phyloP scores from a whole-genome alignment of 1,284 basidiomycete species.

The Rhodofomes roseus region DNA sequence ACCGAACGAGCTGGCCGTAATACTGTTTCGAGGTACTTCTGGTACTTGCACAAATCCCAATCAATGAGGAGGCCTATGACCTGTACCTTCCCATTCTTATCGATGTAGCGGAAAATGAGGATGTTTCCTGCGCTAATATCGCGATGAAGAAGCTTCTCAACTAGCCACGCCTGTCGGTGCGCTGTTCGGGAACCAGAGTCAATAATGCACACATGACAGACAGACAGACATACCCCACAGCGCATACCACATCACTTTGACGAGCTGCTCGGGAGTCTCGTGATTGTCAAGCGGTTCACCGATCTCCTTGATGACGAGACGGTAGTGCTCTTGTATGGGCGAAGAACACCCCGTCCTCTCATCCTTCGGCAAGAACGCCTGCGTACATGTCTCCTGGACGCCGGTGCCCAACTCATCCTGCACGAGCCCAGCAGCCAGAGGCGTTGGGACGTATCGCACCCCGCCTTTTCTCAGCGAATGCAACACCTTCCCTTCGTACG shows the following conservation, averaged over 20 bases:
- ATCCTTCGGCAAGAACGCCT: neutral
- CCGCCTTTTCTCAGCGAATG: neutral
- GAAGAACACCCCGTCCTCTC: neutral
- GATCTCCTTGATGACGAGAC: constrained; percentile 7
- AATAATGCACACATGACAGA: neutral
- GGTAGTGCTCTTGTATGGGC: neutral
- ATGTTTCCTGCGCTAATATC: constrained; percentile 6
- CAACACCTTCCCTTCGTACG: neutral
- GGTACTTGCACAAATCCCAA: constrained; percentile 6
- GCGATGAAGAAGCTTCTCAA: constrained; percentile 1
- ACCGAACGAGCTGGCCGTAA: neutral
- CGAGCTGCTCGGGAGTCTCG: neutral
- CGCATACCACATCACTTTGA: neutral
- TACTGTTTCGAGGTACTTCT: neutral
- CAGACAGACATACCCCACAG: constrained; percentile 1
- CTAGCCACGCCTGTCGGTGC: constrained; percentile 1
- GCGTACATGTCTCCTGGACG: neutral
- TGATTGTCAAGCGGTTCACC: constrained; percentile 4
- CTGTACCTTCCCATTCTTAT: neutral
- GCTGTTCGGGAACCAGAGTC: neutral
- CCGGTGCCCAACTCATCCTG: neutral
- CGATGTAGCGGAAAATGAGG: neutral
- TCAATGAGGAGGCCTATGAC: neutral
- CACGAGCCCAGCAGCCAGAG: constrained; percentile 6
- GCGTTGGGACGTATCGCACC: constrained; percentile 3